Base-by-base conservation (phyloP, 371 early-diverging fungal species). In the Mortierella sp. region DNA sequence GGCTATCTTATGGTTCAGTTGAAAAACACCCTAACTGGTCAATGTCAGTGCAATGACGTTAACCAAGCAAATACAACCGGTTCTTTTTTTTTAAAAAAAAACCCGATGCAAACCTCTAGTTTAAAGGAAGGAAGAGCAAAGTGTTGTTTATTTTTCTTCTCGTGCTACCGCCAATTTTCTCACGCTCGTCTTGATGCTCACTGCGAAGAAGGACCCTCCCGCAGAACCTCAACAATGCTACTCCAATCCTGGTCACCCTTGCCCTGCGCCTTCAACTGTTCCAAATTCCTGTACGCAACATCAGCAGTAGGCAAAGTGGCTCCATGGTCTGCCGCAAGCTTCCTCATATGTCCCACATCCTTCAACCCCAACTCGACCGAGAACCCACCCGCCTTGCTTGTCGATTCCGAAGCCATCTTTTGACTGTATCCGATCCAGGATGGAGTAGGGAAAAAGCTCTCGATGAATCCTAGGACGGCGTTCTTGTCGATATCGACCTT, bases 401-500 rank as follows among this genome's bases (percentile, higher is more conserved):
- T 72, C 3, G 72, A 34, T 37, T 34, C 44, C 11, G 50, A 37
- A 21, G 50, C 76, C 1, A 91, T 89, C 24, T 75, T 88, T 74
- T 51, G 34, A 64, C 82, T 82, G 69, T 89, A 87, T 4, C 76
- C 77, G 14, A 80, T n/a, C 69, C 79, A 73, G 0, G 78, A 61
- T 14, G 86, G 77, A 0, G 77, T 72, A 5, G 95, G 91, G 26
- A 93, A 90, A 43, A 94, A 72, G 11, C 71, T 69, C 59, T 92
- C 88, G 21, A 95, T 71, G 59, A 94, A 87, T 24, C 92, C 90
- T 73, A 91, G 77, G 13, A 93, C 88, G 31, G 90, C 89, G 16
- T 89, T 90, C 75, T 92, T 89, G 6, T 91, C 88, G 14, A 94
- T 71, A 19, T 90, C 92, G 10, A 88, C 67, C 37, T 91, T 90